phyloP scores from a whole-genome alignment of 148 eudicot genomes.

The Diospyros lotus region DNA sequence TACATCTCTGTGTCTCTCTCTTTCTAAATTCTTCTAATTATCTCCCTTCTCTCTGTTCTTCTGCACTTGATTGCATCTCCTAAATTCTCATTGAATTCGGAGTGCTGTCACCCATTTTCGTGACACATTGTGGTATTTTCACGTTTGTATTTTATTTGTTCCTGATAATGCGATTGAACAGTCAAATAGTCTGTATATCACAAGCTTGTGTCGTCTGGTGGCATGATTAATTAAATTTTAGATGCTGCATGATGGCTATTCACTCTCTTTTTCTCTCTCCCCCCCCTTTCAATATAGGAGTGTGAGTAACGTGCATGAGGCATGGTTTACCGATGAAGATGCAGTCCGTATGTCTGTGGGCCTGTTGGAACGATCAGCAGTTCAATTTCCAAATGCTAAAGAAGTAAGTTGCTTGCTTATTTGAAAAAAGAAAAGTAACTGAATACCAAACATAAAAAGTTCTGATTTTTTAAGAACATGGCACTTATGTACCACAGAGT shows the following conservation, averaged over 20 bases:
- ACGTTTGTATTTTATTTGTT: not conserved
- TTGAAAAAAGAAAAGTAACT: too few relatives aligned
- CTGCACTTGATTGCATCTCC: too few relatives aligned
- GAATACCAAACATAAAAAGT: too few relatives aligned
- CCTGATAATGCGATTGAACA: not conserved
- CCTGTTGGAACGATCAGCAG: slow-evolving; percentile 32
- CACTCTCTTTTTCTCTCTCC: not conserved
- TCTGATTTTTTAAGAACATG: too few relatives aligned
- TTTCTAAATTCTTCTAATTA: too few relatives aligned
- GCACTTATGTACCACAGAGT: too few relatives aligned
- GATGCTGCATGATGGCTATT: not conserved
- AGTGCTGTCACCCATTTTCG: too few relatives aligned
- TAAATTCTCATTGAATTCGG: too few relatives aligned
- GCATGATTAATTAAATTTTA: not conserved
- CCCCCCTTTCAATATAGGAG: slow-evolving; percentile 29
- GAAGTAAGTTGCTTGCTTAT: slow-evolving; percentile 26
- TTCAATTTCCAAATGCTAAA: slow-evolving; percentile 18
- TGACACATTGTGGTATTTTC: too few relatives aligned
- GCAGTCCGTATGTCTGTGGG: slow-evolving; percentile 55
- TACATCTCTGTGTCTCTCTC: too few relatives aligned
- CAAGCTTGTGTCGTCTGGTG: not conserved
- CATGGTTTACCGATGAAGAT: slow-evolving; percentile 76
- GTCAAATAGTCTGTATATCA: not conserved
- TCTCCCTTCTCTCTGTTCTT: too few relatives aligned
- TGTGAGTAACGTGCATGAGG: slow-evolving; percentile 63